A percentile compares a stretch with the other conserved stretches of the same genome.
Evolutionary conservation across 2,329 filamentous ascomycete species (phyloP).

Genomic region (Fusarium sp.): DNA sequence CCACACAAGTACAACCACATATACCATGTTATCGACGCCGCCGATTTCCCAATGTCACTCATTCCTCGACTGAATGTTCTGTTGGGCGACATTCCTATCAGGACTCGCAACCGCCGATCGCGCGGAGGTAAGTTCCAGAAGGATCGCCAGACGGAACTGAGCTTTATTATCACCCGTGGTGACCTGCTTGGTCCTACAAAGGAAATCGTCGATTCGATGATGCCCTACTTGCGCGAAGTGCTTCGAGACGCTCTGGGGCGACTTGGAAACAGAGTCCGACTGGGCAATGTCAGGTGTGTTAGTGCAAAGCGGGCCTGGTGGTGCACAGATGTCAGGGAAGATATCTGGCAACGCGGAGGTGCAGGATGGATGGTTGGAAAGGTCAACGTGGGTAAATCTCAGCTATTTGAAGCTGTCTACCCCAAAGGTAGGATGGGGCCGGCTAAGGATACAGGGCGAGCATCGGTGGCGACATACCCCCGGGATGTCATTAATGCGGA

Average conservation of each 20-base stretch:
- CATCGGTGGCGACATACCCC: constrained; percentile 36
- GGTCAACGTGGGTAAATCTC: constrained; percentile 96
- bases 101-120: constrained; percentile 84
- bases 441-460: constrained; percentile 18
- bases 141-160: constrained; percentile 80
- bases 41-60: constrained; percentile 95
- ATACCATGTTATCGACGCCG: constrained; percentile 94
- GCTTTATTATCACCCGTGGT: constrained; percentile 90
- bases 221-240: constrained; percentile 85
- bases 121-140: constrained; percentile 73
- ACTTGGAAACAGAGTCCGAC: constrained; percentile 75
- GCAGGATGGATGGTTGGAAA: constrained; percentile 98
- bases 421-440: constrained; percentile 75
- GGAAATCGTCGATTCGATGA: constrained; percentile 84
- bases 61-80: constrained; percentile 80
- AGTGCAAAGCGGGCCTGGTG: constrained; percentile 91
- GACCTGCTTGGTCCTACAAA: constrained; percentile 89
- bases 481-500: constrained; percentile 26
- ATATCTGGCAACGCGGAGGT: constrained; percentile 85
- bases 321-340: constrained; percentile 87
- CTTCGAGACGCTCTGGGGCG: constrained; percentile 81
- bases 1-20: constrained; percentile 93
- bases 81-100: constrained; percentile 78
- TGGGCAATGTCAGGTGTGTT: constrained; percentile 89
- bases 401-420: constrained; percentile 87